Conservation (phyloP, 495 filamentous ascomycete genomes). For the Rhizodiscina lignyota region DNA sequence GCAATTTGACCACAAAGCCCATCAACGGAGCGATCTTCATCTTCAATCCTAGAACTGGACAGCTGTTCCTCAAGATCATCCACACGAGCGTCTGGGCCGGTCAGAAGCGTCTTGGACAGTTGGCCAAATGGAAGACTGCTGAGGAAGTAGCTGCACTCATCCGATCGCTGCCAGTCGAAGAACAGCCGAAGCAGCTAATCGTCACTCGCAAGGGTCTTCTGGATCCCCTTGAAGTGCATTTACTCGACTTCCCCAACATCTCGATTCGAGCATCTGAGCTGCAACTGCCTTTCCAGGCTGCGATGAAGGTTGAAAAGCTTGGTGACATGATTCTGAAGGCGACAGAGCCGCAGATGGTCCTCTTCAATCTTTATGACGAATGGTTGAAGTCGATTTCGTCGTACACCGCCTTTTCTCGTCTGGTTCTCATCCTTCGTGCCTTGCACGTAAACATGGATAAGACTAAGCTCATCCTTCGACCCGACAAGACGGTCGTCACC, state of each 20-base stretch:
- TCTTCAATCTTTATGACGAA: conserved; percentile 98
- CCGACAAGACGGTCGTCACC: conserved; percentile 96
- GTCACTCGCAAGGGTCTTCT: conserved; percentile 95
- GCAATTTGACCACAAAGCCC: conserved; percentile 96
- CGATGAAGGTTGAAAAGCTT: conserved; percentile 99
- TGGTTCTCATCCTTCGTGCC: conserved; percentile 88
- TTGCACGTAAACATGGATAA: conserved; percentile 97
- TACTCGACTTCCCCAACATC: conserved; percentile 98
- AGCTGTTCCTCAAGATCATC: conserved; percentile 98
- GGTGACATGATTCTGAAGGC: conserved; percentile 98
- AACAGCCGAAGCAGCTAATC: conserved; percentile 97
- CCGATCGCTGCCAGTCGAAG: conserved; percentile 90
- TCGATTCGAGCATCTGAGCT: conserved; percentile 96
- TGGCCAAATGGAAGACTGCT: conserved; percentile 99
- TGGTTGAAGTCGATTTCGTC: conserved; percentile 98
- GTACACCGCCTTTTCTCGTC: conserved; percentile 93
- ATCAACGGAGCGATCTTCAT: conserved; percentile 99
- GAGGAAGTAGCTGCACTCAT: conserved; percentile 99
- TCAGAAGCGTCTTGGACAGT: conserved; percentile 95
- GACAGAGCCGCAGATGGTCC: conserved; percentile 97
- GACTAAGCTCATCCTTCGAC: conserved; percentile 92
- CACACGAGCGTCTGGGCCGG: conserved; percentile 99
- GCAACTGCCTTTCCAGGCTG: conserved; percentile 96
- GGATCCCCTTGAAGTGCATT: conserved; percentile 92
- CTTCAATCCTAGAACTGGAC: conserved; percentile 95